Base-by-base conservation (phyloP, 2,329 filamentous ascomycete species). In the Sclerotiophoma versabilis region DNA sequence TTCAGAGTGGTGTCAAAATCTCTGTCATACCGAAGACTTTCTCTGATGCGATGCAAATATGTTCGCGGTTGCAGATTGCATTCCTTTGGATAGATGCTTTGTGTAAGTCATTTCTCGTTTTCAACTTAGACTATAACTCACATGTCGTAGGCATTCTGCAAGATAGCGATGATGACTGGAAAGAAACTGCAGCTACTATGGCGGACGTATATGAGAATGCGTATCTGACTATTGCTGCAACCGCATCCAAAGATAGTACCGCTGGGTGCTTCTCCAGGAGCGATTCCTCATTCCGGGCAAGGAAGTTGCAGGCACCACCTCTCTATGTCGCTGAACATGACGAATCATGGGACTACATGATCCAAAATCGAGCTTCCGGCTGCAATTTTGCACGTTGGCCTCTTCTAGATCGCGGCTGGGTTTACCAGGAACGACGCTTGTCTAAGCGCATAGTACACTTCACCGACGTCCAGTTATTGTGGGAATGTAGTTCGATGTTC, bases 131-230 rank as follows among this genome's bases (percentile, higher is more conserved):
- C 5, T 9, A 5, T 9, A 26, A 26, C 25, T 5, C 25, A 26
- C 12, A 14, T 14, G 7, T 30, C 4, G 7, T 7, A 50, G 46
- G 59, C 26, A 62, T 62, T 8, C 8, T 27, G 5, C 49, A 57
- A 25, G 39, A 52, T 11, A 15, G 37, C 17, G 5, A 4, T 5
- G 37, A 45, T 0, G 59, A 59, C 17, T 59, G 56, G 56, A 25
- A 17, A 11, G n/a, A 30, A 11, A 33, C 49, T 1, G 43, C 44
- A 3, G 33, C 48, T 1, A 41, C 29, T 2, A 60, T 58, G 58
- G 47, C 38, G 2, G 26, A 50, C 17, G 58, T 58, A 17, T 60
- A 58, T 32, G 33, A 39, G 4, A 46, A 49, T 17, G 44, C 49
- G 4, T 36, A 26, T 11, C 15, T 59, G 5, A 59, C 54, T 7